Conservation (phyloP, 2,329 filamentous ascomycete genomes). For the Daldinia sp. region DNA sequence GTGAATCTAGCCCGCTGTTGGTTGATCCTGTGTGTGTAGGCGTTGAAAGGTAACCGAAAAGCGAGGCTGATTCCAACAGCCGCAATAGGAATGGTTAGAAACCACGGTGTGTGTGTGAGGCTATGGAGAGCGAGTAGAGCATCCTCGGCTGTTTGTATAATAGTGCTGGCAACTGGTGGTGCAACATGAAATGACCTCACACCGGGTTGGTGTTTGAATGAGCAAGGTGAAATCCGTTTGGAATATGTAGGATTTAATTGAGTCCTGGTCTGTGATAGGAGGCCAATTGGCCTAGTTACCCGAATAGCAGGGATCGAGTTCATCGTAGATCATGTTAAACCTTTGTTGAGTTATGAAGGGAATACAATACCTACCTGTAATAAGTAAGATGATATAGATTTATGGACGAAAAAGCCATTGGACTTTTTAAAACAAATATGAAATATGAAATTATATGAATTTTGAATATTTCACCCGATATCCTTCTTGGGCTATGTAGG, state of each 20-base stretch:
- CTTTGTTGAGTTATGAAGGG: not conserved
- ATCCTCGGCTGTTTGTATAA: constrained; percentile 57
- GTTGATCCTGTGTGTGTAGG: constrained; percentile 54
- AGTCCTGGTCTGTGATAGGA: constrained; percentile 7
- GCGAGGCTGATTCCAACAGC: constrained; percentile 60
- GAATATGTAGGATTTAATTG: constrained; percentile 7
- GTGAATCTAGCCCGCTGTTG: constrained; percentile 49
- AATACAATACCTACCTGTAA: too few species aligned
- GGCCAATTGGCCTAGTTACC: constrained; percentile 21
- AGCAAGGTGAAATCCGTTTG: not conserved
- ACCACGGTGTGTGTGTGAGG: constrained; percentile 64
- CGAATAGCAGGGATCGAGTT: constrained; percentile 21
- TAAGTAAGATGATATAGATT: constrained; percentile 1
- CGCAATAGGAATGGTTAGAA: constrained; percentile 64
- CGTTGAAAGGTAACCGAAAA: constrained; percentile 61
- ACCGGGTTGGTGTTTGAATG: constrained; percentile 4
- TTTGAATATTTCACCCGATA: not conserved
- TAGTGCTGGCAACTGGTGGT: constrained; percentile 46
- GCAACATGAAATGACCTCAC: constrained; percentile 52
- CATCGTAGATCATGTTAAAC: constrained; percentile 34
- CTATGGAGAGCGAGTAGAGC: constrained; percentile 60
- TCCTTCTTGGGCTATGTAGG: too few species aligned
- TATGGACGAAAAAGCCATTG: not conserved
- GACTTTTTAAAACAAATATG: not conserved
- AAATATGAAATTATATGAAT: not conserved